Base-by-base conservation (phyloP, 208 protist genomes). In the Porcisia hertigi region DNA sequence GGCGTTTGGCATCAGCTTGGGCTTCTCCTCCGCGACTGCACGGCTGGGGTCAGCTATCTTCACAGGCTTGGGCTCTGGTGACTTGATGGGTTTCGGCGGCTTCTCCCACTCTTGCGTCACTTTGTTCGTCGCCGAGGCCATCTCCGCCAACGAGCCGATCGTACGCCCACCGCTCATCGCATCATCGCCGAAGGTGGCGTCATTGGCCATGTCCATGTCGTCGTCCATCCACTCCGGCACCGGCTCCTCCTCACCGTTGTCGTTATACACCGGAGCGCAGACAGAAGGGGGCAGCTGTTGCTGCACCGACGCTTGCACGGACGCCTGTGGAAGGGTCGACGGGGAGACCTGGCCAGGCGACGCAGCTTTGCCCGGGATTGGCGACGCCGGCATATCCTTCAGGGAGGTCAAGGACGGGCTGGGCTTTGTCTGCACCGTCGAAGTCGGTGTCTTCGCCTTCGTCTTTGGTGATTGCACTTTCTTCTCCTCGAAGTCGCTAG, bases 111-210 rank as follows among this genome's bases (percentile, higher is more conserved):
- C 88, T 60, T 88, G 87, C 75, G 78, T 73, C 49, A 87, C 63
- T 60, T 74, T 81, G 71, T 70, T 86, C 12, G 91, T 94, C 60
- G 78, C 79, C 39, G 76, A 77, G 52, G 88, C 88, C 88, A 94
- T 89, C 18, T 93, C 90, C 20, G 91, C 87, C 11, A 93, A 82
- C 11, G 81, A 84, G 60, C 85, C 85, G n/a, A 81, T 62, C 18
- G 63, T 43, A 16, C 14, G 71, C 2, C 71, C 73, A 59, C 76
- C 84, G 23, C 71, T 70, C 81, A 92, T 88, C 23, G 86, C 86
- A 34, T 92, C 89, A 65, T 94, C 92, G 73, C 92, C 92, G 59
- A 96, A 96, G 53, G 92, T 96, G 81, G 94, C 92, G 73, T 89
- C 90, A 75, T 94, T 96, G 53, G 83, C 84, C 23, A 69, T 81